phyloP scores from a whole-genome alignment of 73 alveolate species.

The Paramecium tetraurelia region DNA sequence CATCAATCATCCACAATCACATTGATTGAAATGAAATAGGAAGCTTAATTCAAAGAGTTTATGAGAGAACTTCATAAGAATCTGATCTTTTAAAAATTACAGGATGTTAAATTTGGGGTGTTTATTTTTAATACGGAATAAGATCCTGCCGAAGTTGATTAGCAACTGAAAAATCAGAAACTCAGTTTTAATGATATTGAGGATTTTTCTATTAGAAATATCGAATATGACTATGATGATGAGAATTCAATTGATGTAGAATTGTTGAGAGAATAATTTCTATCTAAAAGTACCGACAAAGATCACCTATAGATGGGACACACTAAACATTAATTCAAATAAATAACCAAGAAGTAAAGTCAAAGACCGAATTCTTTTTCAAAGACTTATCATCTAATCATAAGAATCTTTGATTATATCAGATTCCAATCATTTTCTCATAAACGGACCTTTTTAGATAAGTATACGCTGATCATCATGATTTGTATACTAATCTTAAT shows the following conservation, averaged over 20 bases:
- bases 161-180: neutral
- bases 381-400: neutral
- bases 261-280: slow-evolving; percentile 23
- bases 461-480: neutral
- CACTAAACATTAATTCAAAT: neutral
- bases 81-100: neutral
- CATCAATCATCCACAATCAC: neutral
- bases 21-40: neutral
- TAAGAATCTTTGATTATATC: neutral
- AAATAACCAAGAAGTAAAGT: neutral
- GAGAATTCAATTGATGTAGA: neutral
- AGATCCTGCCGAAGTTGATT: slow-evolving; percentile 17
- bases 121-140: slow-evolving; percentile 22
- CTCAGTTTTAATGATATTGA: slow-evolving; percentile 9
- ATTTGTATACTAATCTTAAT: neutral
- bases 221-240: neutral
- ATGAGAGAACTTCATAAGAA: neutral
- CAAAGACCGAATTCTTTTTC: neutral
- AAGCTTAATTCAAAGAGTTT: neutral
- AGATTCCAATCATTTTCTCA: slow-evolving; percentile 29
- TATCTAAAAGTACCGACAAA: neutral
- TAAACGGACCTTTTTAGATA: slow-evolving; percentile 19
- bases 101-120: slow-evolving; percentile 35
- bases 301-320: neutral
- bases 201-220: neutral